phyloP scores from a whole-genome alignment of 2,329 filamentous ascomycete species.

The Escovopsis sp. region DNA sequence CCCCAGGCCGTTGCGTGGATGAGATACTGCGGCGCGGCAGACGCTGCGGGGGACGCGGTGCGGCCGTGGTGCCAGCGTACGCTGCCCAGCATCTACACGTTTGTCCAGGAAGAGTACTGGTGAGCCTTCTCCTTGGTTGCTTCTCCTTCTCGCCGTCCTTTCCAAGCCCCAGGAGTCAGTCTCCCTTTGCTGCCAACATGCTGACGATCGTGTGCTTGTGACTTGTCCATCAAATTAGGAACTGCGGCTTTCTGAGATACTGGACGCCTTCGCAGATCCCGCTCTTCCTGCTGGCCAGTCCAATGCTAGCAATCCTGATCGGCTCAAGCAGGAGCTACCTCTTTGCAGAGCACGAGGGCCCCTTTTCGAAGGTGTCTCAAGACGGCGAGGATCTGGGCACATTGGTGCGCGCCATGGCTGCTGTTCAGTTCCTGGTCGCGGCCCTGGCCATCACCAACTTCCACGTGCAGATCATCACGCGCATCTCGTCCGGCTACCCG shows the following conservation, averaged over 20 bases:
- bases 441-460: conserved; percentile 61
- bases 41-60: conserved; percentile 13
- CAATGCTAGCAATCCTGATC: conserved; percentile 51
- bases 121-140: conserved; percentile 25
- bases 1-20: conserved; percentile 66
- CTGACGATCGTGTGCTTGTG: not conserved
- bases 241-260: conserved; percentile 74
- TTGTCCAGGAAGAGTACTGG: conserved; percentile 86
- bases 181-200: too few relatives aligned
- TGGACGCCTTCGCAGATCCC: conserved; percentile 81
- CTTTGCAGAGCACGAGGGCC: conserved; percentile 8
- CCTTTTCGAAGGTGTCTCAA: conserved; percentile 1
- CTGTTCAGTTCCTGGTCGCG: conserved; percentile 58
- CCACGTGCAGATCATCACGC: conserved; percentile 87
- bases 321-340: conserved; percentile 38
- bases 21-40: conserved; percentile 46
- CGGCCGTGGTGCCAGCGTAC: conserved; percentile 59
- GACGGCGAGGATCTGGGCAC: conserved; percentile 7
- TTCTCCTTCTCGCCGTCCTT: too few relatives aligned
- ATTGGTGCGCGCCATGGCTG: conserved; percentile 44
- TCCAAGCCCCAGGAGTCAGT: too few relatives aligned
- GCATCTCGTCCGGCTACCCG: conserved; percentile 76
- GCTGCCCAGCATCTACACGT: conserved; percentile 81
- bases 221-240: conserved; percentile 44
- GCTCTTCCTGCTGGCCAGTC: conserved; percentile 69